Evolutionary conservation across 164 flowering plant genomes (phyloP).

Genomic region (Hamamelis virginiana): DNA sequence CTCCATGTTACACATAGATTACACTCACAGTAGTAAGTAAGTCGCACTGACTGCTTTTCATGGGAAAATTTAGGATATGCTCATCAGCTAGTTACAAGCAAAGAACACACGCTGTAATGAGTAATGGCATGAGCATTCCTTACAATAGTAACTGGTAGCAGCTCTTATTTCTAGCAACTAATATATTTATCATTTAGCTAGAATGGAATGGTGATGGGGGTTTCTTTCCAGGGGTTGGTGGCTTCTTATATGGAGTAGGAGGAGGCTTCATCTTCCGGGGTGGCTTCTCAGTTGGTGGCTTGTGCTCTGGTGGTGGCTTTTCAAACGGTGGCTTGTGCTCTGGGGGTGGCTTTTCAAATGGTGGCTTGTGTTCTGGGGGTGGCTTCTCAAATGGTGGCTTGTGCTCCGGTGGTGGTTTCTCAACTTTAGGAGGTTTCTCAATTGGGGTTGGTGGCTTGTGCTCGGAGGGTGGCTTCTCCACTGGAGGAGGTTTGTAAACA

Average conservation of each 20-base stretch:
- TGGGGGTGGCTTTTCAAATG: neutral
- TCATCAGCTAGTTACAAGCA: neutral
- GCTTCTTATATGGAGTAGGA: neutral
- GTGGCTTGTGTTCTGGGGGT: too few species aligned
- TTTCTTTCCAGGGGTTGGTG: neutral
- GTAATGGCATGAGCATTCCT: neutral
- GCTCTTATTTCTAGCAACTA: too few species aligned
- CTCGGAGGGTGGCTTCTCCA: too few species aligned
- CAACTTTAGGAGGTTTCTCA: too few species aligned
- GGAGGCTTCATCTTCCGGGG: neutral
- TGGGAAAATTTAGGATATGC: neutral
- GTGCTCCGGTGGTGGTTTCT: too few species aligned
- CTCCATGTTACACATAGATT: too few species aligned
- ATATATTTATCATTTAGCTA: neutral
- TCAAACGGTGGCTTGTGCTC: neutral
- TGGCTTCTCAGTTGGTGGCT: conserved; percentile 1
- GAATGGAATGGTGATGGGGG: neutral
- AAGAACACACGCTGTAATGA: neutral
- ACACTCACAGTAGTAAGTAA: too few species aligned
- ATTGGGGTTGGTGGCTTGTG: too few species aligned
- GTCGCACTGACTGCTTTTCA: too few species aligned
- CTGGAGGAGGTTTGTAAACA: too few species aligned
- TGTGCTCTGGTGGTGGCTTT: neutral
- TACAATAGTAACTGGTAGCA: too few species aligned
- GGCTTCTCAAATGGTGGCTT: too few species aligned